These are phyloP conservation scores for Sporothrix schenckii DNA, from an alignment of 2,329 filamentous ascomycete species.

Conservation along the genomic window DNA sequence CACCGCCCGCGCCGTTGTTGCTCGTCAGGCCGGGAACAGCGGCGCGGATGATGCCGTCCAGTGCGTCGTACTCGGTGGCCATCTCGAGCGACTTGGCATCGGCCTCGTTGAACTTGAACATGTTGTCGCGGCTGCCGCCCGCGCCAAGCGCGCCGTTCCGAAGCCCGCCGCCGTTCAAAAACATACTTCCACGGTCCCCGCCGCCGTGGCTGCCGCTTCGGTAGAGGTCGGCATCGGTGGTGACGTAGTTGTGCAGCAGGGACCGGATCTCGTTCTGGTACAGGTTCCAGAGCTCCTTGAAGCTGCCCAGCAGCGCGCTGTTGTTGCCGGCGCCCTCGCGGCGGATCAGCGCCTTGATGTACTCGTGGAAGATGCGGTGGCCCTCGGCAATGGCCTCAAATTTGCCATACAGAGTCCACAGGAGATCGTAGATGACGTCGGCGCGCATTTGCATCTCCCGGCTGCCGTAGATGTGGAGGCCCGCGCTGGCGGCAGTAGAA, in stretches of 20 bases:
- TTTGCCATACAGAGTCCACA: conserved; percentile 92
- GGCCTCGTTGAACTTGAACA: conserved; percentile 86
- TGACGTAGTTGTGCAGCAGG: conserved; percentile 91
- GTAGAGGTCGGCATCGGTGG: conserved; percentile 80
- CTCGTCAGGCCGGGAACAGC: conserved; percentile 92
- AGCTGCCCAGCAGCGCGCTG: conserved; percentile 75
- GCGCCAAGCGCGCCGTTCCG: not conserved
- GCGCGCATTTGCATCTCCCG: conserved; percentile 76
- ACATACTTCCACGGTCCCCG: not conserved
- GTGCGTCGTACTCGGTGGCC: conserved; percentile 79
- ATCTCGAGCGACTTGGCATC: conserved; percentile 80
- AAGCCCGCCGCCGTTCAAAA: not conserved
- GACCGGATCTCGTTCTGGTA: conserved; percentile 98
- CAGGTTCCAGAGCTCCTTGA: conserved; percentile 96
- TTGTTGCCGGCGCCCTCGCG: conserved; percentile 72
- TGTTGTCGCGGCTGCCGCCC: conserved; percentile 43
- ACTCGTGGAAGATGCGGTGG: conserved; percentile 90
- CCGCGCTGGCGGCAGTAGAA: conserved; percentile 37
- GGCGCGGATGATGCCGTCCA: conserved; percentile 85
- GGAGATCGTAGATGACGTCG: conserved; percentile 84
- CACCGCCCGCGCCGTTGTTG: conserved; percentile 56
- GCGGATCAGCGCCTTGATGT: conserved; percentile 80
- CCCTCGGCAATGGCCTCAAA: conserved; percentile 97
- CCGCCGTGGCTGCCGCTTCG: conserved; percentile 44
- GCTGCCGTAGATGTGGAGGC: conserved; percentile 65